Evolutionary conservation across 2,329 filamentous ascomycete species (phyloP).

Genomic region (Dothiorella sarmentorum): DNA sequence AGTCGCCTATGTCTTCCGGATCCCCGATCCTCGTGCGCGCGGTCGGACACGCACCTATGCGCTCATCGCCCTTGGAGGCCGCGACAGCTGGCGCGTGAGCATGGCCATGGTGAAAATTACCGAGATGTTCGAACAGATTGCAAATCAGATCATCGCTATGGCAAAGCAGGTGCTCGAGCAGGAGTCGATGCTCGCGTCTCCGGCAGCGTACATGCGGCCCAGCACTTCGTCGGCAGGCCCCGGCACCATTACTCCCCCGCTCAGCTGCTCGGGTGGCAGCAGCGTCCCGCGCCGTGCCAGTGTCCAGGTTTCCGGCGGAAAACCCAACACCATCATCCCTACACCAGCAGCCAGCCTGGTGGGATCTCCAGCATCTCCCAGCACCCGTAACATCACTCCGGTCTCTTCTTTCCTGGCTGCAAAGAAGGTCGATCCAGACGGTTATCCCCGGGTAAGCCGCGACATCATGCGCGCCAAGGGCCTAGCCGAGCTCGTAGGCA

Average conservation of each 20-base stretch:
- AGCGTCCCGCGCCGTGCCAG: constrained; percentile 22
- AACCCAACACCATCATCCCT: background rate
- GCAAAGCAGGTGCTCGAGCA: constrained; percentile 39
- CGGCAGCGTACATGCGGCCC: constrained; percentile 25
- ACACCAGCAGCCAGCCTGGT: constrained; percentile 23
- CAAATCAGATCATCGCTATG: constrained; percentile 48
- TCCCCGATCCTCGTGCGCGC: constrained; percentile 56
- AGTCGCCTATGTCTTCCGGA: constrained; percentile 58
- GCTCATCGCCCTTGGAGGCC: constrained; percentile 54
- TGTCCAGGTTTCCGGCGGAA: constrained; percentile 5
- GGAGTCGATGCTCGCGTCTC: constrained; percentile 29
- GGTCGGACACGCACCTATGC: constrained; percentile 57
- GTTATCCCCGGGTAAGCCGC: constrained; percentile 51
- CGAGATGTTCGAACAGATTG: constrained; percentile 51
- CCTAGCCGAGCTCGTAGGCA: constrained; percentile 57
- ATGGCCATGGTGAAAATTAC: constrained; percentile 40
- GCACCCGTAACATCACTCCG: constrained; percentile 48
- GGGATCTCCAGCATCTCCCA: constrained; percentile 31
- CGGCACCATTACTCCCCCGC: constrained; percentile 28
- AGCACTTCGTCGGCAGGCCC: constrained; percentile 24
- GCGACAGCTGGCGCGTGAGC: constrained; percentile 51
- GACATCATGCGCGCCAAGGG: constrained; percentile 53
- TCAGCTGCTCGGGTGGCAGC: constrained; percentile 22
- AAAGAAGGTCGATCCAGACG: constrained; percentile 54
- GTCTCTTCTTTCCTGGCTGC: constrained; percentile 58